Base-by-base conservation (phyloP, 2,329 filamentous ascomycete species). In the Diaporthe aspalathi region DNA sequence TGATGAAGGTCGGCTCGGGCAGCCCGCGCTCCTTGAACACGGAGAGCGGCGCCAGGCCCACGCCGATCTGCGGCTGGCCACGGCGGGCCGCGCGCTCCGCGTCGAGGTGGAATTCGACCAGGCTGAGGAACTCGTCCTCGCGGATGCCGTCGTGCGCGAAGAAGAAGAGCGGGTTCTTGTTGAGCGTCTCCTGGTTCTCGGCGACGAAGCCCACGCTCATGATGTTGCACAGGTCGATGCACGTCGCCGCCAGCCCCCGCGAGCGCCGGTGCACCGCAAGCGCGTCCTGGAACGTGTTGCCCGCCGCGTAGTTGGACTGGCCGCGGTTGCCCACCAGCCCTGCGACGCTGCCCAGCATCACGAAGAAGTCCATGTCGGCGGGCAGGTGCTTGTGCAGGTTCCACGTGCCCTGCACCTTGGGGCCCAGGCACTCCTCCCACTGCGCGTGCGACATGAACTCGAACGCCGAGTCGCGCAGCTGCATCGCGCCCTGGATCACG, bases 401-500 rank as follows among this genome's bases (percentile, higher is more conserved):
- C 72, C 68, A 71, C 22, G 63, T 73, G 8, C 65, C 65, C 5
- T 52, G 40, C 4, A 73, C 72, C 56, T 73, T 73, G n/a, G 72
- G 65, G 16, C 43, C 38, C 5, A 73, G 29, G 1, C 54, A 62
- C 1, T 47, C 56, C 12, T 65, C 29, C 63, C 65, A 73, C 14
- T 73, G 63, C 20, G 56, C 65, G 35, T 69, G 57, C 8, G 65
- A 56, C 72, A 73, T 73, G 53, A 57, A 68, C 49, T 73, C 71
- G 16, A 70, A 68, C 24, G 54, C 54, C 5, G 68, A 73, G 29
- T 73, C 71, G 27, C 54, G 54, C 24, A 73, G 65, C 29, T 68
- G 45, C 71, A 73, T 73, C 22, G 71, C 68, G 2, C 77, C 77
- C 66, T 86, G 84, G 17, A 86, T 72, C 49, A 84, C 75, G 38